Conservation (phyloP, 2,329 filamentous ascomycete species). For the Plenodomus lindquistii region DNA sequence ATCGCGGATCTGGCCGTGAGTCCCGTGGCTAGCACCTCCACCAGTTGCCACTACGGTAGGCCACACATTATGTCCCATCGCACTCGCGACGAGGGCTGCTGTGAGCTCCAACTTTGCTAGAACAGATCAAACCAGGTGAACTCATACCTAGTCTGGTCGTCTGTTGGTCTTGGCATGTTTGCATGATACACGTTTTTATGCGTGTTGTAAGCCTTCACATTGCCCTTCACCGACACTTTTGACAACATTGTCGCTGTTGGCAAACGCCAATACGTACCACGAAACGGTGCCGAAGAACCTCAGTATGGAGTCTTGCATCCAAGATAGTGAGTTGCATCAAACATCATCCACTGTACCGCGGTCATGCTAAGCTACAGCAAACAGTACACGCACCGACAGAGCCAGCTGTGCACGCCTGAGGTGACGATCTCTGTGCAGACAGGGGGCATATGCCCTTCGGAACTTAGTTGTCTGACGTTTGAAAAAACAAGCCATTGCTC, state of each 20-base stretch:
- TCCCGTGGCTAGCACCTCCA: too few species aligned
- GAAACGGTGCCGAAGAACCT: neutral
- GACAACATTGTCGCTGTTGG: neutral
- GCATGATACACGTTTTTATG: slow-evolving; percentile 12
- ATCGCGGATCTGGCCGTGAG: too few species aligned
- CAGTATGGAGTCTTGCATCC: slow-evolving; percentile 18
- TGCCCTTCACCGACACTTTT: slow-evolving; percentile 10
- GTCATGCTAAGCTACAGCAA: slow-evolving; percentile 22
- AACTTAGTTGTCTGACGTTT: neutral
- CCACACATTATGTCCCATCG: too few species aligned
- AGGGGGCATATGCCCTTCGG: neutral
- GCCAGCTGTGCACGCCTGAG: slow-evolving; percentile 5
- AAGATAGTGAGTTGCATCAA: slow-evolving; percentile 7
- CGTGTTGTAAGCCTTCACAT: slow-evolving; percentile 12
- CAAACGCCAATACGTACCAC: slow-evolving; percentile 1
- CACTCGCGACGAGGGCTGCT: neutral
- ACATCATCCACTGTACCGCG: slow-evolving; percentile 3
- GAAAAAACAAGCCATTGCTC: slow-evolving; percentile 2
- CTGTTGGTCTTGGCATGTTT: slow-evolving; percentile 10
- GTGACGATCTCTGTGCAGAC: slow-evolving; percentile 11
- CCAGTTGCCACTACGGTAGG: too few species aligned
- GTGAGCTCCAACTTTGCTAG: neutral
- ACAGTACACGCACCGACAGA: slow-evolving; percentile 9
- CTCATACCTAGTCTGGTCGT: neutral
- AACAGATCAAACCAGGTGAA: too few species aligned